phyloP scores from a whole-genome alignment of 371 early-diverging fungal genomes.

The Mortierella sp. region DNA sequence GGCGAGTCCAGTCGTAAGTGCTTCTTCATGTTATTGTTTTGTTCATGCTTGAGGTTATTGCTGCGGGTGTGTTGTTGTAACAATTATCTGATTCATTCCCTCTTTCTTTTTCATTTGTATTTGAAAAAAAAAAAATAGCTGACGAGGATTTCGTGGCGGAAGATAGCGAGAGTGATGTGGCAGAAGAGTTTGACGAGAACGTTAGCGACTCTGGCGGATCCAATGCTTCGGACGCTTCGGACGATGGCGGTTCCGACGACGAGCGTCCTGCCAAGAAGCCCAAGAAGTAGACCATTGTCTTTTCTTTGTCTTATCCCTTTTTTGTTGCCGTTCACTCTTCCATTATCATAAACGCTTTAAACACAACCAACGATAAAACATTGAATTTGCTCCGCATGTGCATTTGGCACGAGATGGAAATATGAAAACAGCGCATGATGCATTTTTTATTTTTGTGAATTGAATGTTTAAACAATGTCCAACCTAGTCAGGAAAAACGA shows the following conservation, averaged over 20 bases:
- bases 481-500: slow-evolving; percentile 15
- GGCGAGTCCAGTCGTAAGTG: slow-evolving; percentile 76
- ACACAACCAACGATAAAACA: neutral
- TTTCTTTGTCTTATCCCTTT: neutral
- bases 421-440: slow-evolving; percentile 5
- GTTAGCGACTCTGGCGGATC: slow-evolving; percentile 61
- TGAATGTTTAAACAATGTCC: slow-evolving; percentile 39
- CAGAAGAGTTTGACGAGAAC: slow-evolving; percentile 92
- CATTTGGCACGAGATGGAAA: neutral
- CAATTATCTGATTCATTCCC: slow-evolving; percentile 20
- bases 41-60: neutral
- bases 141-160: slow-evolving; percentile 93
- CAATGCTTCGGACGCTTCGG: slow-evolving; percentile 57
- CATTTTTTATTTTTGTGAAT: slow-evolving; percentile 13
- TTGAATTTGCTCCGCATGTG: neutral
- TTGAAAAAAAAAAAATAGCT: slow-evolving; percentile 64
- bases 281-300: slow-evolving; percentile 25
- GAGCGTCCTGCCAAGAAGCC: slow-evolving; percentile 48
- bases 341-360: neutral
- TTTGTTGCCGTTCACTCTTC: neutral
- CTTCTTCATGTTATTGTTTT: neutral
- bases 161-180: slow-evolving; percentile 87
- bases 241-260: slow-evolving; percentile 43
- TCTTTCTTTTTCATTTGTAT: slow-evolving; percentile 9
- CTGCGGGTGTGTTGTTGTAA: neutral